Conservation (phyloP, 2,329 filamentous ascomycete genomes). For the Verticillium klebahnii region DNA sequence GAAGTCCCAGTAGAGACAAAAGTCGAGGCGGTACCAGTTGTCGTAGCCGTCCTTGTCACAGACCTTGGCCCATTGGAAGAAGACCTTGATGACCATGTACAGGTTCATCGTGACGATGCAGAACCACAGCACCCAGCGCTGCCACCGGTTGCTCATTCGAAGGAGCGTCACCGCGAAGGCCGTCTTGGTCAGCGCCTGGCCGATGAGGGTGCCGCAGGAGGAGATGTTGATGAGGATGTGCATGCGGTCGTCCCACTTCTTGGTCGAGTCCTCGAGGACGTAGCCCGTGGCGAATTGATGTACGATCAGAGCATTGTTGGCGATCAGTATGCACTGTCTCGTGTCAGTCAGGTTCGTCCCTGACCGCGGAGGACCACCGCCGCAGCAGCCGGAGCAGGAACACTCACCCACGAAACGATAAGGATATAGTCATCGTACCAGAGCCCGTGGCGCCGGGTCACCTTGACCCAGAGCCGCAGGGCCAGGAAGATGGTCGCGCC, state of each 20-base stretch:
- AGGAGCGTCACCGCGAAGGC: slow-evolving; percentile 31
- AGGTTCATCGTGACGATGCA: slow-evolving; percentile 44
- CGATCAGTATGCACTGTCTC: slow-evolving; percentile 31
- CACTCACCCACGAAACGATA: slow-evolving; percentile 29
- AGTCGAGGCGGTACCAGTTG: slow-evolving; percentile 40
- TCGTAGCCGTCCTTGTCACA: slow-evolving; percentile 37
- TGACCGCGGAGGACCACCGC: background rate
- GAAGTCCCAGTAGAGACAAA: slow-evolving; percentile 34
- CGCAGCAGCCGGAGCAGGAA: background rate
- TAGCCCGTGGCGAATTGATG: slow-evolving; percentile 44
- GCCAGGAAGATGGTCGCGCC: slow-evolving; percentile 24
- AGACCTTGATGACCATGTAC: slow-evolving; percentile 39
- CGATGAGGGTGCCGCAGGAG: slow-evolving; percentile 30
- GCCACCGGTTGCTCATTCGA: slow-evolving; percentile 38
- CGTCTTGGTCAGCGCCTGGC: slow-evolving; percentile 30
- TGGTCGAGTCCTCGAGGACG: slow-evolving; percentile 27
- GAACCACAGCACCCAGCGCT: slow-evolving; percentile 39
- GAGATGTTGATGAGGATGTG: slow-evolving; percentile 44
- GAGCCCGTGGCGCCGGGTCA: slow-evolving; percentile 27
- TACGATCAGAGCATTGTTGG: slow-evolving; percentile 40
- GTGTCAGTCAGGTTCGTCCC: background rate
- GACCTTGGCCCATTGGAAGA: slow-evolving; percentile 45
- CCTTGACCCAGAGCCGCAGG: slow-evolving; percentile 28
- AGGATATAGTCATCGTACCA: slow-evolving; percentile 35
- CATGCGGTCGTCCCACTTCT: slow-evolving; percentile 47